A percentile compares a stretch with the other conserved stretches of the same genome.
These are phyloP conservation scores for Trypanosoma scelopori DNA, from an alignment of 208 protist genomes.

Conservation along the genomic window DNA sequence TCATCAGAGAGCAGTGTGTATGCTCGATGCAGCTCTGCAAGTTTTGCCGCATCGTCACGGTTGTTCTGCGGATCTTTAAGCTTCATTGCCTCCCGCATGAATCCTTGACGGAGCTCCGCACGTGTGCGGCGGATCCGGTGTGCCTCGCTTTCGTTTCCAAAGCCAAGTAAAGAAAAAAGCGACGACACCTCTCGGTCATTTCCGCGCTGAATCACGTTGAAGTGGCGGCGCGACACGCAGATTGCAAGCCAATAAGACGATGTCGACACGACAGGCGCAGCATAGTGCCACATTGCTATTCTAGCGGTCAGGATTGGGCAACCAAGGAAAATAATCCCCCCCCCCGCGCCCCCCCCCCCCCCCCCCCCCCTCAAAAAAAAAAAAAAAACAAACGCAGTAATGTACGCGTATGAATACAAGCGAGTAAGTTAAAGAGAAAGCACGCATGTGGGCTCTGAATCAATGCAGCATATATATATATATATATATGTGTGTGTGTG, in stretches of 20 bases:
- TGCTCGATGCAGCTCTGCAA: slow-evolving; percentile 55
- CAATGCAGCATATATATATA: background rate
- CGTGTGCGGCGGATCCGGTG: slow-evolving; percentile 54
- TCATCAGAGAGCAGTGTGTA: slow-evolving; percentile 57
- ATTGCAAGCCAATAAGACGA: background rate
- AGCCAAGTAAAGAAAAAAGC: slow-evolving; percentile 72
- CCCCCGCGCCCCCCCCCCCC: background rate
- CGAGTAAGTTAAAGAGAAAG: background rate
- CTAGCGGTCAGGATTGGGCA: too few species aligned
- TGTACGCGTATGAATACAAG: background rate
- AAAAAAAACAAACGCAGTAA: slow-evolving; percentile 1
- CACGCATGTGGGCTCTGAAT: background rate
- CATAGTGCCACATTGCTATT: background rate
- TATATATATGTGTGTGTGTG: background rate
- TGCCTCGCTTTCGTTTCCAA: slow-evolving; percentile 55
- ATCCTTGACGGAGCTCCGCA: slow-evolving; percentile 64
- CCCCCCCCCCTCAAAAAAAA: slow-evolving; percentile 1
- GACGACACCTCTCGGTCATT: slow-evolving; percentile 58
- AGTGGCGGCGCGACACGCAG: slow-evolving; percentile 10
- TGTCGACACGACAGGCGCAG: background rate
- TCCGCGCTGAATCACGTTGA: slow-evolving; percentile 67
- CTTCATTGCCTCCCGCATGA: slow-evolving; percentile 60
- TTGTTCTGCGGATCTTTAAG: slow-evolving; percentile 58
- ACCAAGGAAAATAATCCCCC: background rate
- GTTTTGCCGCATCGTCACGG: slow-evolving; percentile 36